A percentile compares a stretch with the other conserved stretches of the same genome.
Conservation (phyloP, 768 basidiomycete genomes). For the Gloeostereum incarnatum region DNA sequence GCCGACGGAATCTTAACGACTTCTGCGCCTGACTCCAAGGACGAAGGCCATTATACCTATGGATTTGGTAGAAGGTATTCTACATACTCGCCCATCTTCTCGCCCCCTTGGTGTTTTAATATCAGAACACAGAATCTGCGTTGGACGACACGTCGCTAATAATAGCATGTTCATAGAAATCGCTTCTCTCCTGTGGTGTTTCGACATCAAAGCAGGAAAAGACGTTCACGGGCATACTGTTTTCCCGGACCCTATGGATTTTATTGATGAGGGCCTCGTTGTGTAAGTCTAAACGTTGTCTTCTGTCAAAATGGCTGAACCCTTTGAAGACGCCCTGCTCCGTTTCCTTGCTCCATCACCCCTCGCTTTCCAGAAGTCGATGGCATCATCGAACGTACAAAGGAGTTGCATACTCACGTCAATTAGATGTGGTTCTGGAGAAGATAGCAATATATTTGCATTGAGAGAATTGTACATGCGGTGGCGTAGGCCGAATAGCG, state of each 20-base stretch:
- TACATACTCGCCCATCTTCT: background rate
- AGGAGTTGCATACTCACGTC: no score
- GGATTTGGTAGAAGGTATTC: conserved; percentile 19
- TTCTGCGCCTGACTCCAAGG: conserved; percentile 16
- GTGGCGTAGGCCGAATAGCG: no score
- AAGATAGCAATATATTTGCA: no score
- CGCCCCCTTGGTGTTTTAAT: background rate
- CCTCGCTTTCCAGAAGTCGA: no score
- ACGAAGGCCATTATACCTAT: conserved; percentile 20
- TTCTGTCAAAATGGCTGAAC: no score
- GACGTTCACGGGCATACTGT: conserved; percentile 6
- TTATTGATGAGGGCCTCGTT: conserved; percentile 9
- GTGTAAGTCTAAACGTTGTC: no score
- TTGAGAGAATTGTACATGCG: no score
- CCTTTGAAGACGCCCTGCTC: no score
- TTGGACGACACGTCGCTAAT: conserved; percentile 11
- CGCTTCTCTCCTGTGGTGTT: conserved; percentile 9
- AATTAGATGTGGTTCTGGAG: no score
- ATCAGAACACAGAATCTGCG: conserved; percentile 7
- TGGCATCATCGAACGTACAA: no score
- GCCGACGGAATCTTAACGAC: conserved; percentile 12
- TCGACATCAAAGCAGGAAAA: conserved; percentile 4
- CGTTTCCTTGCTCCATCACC: no score
- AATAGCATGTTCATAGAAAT: conserved; percentile 9
- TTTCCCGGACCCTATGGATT: conserved; percentile 7